Evolutionary conservation across 78 protist genomes (phyloP), one percentile per base, ranked within the genome.

Genomic region (Cavenderia fasciculata): DNA sequence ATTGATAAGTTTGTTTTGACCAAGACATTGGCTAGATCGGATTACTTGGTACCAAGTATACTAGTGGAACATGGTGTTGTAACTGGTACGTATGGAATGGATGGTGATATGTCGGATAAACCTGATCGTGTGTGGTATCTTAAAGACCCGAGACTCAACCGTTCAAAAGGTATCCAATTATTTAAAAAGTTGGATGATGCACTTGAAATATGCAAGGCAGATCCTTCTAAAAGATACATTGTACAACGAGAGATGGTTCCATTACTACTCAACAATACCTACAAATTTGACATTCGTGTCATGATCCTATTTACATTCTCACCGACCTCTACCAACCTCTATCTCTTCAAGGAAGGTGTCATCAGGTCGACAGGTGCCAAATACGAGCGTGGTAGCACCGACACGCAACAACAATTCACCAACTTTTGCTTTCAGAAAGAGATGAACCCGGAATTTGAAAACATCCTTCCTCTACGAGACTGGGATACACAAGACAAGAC

Each of bases 181-280:
- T 82, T 82, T 56, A 23, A 36, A 5, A n/a, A 21, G 2, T 21
- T 68, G 11, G 89, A 82, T 4, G 44, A 68, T 5, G 75, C 68
- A 18, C 2, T 54, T 21, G 59, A 65, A 27, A 12, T 54, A 56
- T 41, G 49, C 18, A n/a, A n/a, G n/a, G n/a, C n/a, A n/a, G 36
- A 56, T 40, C 25, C 6, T 0, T 12, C 27, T 23, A 65, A 40
- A 10, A 8, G 89, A 41, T 82, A 68, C 56, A 25, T 82, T 27
- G 36, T 82, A 68, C 89, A 82, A 68, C 33, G 72, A 51, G 89
- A 82, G 36, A 56, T 82, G 31, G 46, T 40, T 4, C 89, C 89
- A 19, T 29, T 27, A 1, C 40, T 82, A 21, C 27, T 82, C 4
- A 14, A 72, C 38, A 46, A 44, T 10, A 25, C n/a, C 18, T 63